Evolutionary conservation across 2,329 filamentous ascomycete genomes (phyloP).

Genomic region (Colletotrichum magnum): DNA sequence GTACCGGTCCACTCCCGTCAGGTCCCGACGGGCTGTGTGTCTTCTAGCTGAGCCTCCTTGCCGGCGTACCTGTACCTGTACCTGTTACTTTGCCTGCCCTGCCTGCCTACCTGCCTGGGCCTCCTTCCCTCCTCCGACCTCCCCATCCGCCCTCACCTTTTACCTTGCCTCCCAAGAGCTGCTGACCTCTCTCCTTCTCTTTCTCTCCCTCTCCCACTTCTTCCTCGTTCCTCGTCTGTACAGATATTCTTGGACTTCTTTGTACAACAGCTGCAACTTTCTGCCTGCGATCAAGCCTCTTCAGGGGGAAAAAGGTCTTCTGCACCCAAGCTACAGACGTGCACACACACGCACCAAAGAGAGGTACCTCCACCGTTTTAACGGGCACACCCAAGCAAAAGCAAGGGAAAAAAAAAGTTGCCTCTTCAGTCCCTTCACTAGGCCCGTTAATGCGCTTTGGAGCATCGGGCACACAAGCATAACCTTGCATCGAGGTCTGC

Average conservation of each 20-base stretch:
- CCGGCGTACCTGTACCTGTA: neutral
- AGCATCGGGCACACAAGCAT: conserved; percentile 40
- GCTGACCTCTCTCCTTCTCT: conserved; percentile 6
- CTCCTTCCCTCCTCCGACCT: conserved; percentile 5
- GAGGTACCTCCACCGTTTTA: conserved; percentile 23
- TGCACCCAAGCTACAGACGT: neutral
- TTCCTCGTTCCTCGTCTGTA: conserved; percentile 18
- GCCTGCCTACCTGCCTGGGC: neutral
- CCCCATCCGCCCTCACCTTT: conserved; percentile 21
- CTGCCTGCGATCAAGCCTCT: conserved; percentile 8
- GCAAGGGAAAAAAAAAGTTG: conserved; percentile 26
- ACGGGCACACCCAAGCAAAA: conserved; percentile 17
- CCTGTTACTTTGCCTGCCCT: neutral
- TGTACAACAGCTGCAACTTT: neutral
- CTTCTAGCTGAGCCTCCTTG: conserved; percentile 34
- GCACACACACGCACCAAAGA: neutral
- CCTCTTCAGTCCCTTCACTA: conserved; percentile 38
- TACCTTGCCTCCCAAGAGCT: conserved; percentile 5
- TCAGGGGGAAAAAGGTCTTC: neutral
- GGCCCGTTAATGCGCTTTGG: conserved; percentile 39
- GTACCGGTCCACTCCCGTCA: conserved; percentile 25
- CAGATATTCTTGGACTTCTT: conserved; percentile 23
- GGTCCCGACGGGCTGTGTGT: conserved; percentile 38
- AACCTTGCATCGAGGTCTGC: conserved; percentile 43
- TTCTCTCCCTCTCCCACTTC: conserved; percentile 16